phyloP scores from a whole-genome alignment of 495 filamentous ascomycete genomes.

The Entonaema liquescens region DNA sequence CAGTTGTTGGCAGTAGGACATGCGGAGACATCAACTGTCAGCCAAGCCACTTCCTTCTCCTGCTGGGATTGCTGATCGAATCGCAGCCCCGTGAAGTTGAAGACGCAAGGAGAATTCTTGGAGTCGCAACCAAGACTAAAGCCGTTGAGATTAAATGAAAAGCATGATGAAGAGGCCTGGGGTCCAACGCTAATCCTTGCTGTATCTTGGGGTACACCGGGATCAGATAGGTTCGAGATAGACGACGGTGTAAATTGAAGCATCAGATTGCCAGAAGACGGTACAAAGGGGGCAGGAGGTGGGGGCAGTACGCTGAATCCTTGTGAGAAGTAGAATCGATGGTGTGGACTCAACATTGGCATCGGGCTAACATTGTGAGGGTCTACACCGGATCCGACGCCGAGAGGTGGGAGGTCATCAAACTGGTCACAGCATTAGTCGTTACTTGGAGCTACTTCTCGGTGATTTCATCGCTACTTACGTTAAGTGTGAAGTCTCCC shows the following conservation, averaged over 20 bases:
- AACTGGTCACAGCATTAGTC: slow-evolving; percentile 45
- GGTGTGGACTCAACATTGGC: slow-evolving; percentile 51
- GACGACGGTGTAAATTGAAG: slow-evolving; percentile 48
- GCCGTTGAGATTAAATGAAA: slow-evolving; percentile 54
- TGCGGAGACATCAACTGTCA: slow-evolving; percentile 46
- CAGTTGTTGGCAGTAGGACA: slow-evolving; percentile 47
- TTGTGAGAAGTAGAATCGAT: slow-evolving; percentile 52
- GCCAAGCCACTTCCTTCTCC: slow-evolving; percentile 26
- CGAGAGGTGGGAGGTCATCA: slow-evolving; percentile 50
- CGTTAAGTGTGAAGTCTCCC: slow-evolving; percentile 45
- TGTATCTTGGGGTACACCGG: slow-evolving; percentile 22
- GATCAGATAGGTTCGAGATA: slow-evolving; percentile 34
- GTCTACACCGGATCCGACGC: slow-evolving; percentile 31
- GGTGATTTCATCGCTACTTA: slow-evolving; percentile 16
- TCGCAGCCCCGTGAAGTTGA: slow-evolving; percentile 50
- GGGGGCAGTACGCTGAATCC: slow-evolving; percentile 50
- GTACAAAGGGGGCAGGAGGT: slow-evolving; percentile 38
- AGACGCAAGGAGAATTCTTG: slow-evolving; percentile 45
- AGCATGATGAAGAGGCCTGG: slow-evolving; percentile 47
- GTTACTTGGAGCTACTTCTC: background rate
- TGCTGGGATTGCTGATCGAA: slow-evolving; percentile 36
- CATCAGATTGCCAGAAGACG: slow-evolving; percentile 53
- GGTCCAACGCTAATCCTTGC: slow-evolving; percentile 51
- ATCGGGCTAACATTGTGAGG: slow-evolving; percentile 33
- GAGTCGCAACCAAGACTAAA: slow-evolving; percentile 54